Evolutionary conservation across 2,329 filamentous ascomycete species (phyloP).

Genomic region (Colletotrichum plurivorum): DNA sequence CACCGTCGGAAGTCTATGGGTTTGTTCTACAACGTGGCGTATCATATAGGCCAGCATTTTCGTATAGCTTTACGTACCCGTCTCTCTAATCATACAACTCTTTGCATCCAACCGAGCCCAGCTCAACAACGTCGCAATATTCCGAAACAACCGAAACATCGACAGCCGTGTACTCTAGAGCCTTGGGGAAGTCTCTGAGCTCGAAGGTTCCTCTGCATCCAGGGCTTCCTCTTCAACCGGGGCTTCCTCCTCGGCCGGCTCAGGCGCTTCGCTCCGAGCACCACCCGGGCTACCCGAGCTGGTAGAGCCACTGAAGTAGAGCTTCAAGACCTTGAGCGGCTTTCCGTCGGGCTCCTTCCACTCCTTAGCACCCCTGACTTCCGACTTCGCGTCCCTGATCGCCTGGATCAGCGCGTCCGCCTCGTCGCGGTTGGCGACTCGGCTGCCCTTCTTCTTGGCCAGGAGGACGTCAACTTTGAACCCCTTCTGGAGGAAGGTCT

Average conservation of each 20-base stretch:
- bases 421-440: slow-evolving; percentile 73
- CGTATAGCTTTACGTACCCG: too few species aligned
- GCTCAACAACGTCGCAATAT: too few species aligned
- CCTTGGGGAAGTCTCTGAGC: too few species aligned
- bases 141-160: too few species aligned
- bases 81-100: too few species aligned
- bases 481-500: slow-evolving; percentile 80
- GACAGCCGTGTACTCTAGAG: too few species aligned
- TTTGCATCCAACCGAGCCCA: too few species aligned
- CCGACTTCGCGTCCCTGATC: slow-evolving; percentile 51
- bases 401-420: slow-evolving; percentile 68
- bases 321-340: slow-evolving; percentile 57
- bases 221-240: background rate
- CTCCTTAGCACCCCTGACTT: slow-evolving; percentile 58
- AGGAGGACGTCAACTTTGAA: slow-evolving; percentile 81
- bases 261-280: too few species aligned
- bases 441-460: slow-evolving; percentile 74
- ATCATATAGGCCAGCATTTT: too few species aligned
- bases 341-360: slow-evolving; percentile 60
- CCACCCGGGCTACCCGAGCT: background rate
- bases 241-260: background rate
- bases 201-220: background rate
- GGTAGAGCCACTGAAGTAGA: slow-evolving; percentile 56
- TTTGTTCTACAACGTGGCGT: too few species aligned
- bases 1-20: too few species aligned